Percentiles rank a stretch among this genome's conserved stretches.
Conservation (phyloP, 2,329 filamentous ascomycete species). For the Microsporum canis region DNA sequence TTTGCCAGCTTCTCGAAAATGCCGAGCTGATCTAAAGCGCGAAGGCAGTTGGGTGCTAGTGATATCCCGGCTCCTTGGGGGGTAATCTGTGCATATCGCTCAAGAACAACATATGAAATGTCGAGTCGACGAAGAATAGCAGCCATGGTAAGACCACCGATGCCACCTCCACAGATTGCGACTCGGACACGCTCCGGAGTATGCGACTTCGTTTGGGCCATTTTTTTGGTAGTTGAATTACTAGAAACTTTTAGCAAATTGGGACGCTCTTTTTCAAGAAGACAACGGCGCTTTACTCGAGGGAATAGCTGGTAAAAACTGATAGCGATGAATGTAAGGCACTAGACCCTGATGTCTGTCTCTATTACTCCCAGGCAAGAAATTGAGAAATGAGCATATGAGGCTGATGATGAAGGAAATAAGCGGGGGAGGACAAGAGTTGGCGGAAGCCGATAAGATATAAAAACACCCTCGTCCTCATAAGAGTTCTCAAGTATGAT, state of each 20-base stretch:
- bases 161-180: constrained; percentile 7
- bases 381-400: background rate
- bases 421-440: background rate
- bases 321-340: background rate
- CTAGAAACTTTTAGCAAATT: background rate
- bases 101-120: constrained; percentile 8
- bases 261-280: no score
- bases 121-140: constrained; percentile 6
- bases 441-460: background rate
- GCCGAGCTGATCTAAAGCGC: constrained; percentile 8
- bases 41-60: constrained; percentile 8
- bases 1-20: constrained; percentile 7
- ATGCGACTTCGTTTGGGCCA: background rate
- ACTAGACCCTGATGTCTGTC: background rate
- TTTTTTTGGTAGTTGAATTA: background rate
- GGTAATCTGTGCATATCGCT: constrained; percentile 7
- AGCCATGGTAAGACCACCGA: constrained; percentile 8
- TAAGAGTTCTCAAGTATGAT: background rate
- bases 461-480: background rate
- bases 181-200: constrained; percentile 5
- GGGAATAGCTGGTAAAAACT: background rate
- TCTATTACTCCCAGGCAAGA: background rate
- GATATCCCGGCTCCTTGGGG: constrained; percentile 10
- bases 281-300: no score
- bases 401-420: background rate